phyloP scores from a whole-genome alignment of 1,284 basidiomycete genomes.

The Leccinum griseonigrum region DNA sequence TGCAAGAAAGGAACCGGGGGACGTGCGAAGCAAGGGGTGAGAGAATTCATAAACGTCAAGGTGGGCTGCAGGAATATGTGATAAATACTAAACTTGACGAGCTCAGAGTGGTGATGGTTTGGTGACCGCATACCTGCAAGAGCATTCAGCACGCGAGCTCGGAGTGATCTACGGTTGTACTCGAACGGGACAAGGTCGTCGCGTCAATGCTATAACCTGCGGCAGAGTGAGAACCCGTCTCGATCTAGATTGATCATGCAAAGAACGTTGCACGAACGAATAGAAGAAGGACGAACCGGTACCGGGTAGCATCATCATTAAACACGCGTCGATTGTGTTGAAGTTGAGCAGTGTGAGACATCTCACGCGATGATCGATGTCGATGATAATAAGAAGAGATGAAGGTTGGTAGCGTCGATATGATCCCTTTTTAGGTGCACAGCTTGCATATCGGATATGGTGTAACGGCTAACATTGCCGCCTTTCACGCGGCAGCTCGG shows the following conservation, averaged over 20 bases:
- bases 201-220: not conserved
- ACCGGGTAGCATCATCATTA: slow-evolving; percentile 4
- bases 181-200: not conserved
- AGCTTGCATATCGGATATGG: slow-evolving; percentile 48
- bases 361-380: not conserved
- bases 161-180: not conserved
- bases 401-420: not conserved
- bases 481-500: slow-evolving; percentile 65
- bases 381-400: not conserved
- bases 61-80: not conserved
- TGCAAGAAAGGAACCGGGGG: not conserved
- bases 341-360: not conserved
- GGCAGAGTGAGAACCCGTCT: not conserved
- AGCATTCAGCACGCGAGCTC: not conserved
- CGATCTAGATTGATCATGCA: not conserved
- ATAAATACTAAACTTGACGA: not conserved
- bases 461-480: slow-evolving; percentile 74
- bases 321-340: slow-evolving; percentile 24
- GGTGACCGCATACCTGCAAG: not conserved
- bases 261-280: not conserved
- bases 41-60: not conserved
- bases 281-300: not conserved
- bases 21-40: not conserved
- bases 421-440: not conserved
- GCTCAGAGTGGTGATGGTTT: not conserved